Conservation (phyloP, 192 early-diverging fungal species). For the Geranomyces variabilis region DNA sequence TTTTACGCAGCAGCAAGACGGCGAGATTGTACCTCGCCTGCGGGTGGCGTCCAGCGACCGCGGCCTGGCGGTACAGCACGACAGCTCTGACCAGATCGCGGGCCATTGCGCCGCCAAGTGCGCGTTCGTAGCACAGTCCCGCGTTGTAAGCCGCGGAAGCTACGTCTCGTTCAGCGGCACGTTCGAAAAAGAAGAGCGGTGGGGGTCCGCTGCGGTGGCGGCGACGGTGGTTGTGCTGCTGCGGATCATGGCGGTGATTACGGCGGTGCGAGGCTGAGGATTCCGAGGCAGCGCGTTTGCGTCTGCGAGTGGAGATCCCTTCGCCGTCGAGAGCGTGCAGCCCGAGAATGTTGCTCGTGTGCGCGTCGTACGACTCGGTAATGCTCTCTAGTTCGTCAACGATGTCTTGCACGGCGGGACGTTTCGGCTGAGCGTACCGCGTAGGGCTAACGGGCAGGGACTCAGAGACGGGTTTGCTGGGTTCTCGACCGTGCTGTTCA, state of each 20-base stretch:
- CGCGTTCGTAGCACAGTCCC: slow-evolving; percentile 12
- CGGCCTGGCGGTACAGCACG: slow-evolving; percentile 21
- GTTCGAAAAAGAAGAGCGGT: slow-evolving; percentile 6
- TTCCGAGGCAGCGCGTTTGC: not conserved
- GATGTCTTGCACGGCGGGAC: not conserved
- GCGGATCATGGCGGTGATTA: no score
- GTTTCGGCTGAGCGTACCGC: not conserved
- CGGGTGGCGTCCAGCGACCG: not conserved
- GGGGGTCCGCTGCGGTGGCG: not conserved
- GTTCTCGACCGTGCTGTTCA: not conserved
- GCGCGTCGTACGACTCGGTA: slow-evolving; percentile 8
- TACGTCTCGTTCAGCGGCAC: slow-evolving; percentile 16
- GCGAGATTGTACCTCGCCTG: slow-evolving; percentile 8
- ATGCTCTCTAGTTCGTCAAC: slow-evolving; percentile 5
- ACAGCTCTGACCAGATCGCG: not conserved
- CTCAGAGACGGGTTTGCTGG: not conserved
- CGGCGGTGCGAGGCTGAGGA: not conserved
- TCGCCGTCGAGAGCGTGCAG: not conserved
- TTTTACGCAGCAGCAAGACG: slow-evolving; percentile 5
- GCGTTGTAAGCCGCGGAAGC: slow-evolving; percentile 21
- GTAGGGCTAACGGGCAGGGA: not conserved
- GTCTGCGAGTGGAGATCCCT: no score
- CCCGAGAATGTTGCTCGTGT: not conserved
- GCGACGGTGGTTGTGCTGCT: no score
- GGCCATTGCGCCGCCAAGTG: slow-evolving; percentile 1